Evolutionary conservation across 768 basidiomycete genomes (phyloP).

Genomic region (Tricholoma hemisulphureum): DNA sequence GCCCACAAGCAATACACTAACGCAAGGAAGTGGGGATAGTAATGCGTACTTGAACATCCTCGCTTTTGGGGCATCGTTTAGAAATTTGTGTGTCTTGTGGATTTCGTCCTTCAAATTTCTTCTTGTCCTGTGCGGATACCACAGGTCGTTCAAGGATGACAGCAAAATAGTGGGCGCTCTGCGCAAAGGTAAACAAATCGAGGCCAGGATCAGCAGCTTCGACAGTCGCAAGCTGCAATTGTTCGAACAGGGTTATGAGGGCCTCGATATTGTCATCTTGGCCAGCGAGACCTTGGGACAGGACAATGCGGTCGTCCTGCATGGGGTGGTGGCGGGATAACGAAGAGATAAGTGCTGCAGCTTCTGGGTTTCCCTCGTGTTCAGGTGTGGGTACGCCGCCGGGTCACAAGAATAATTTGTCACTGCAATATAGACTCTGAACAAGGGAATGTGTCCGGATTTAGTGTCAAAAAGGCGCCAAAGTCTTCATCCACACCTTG

Average conservation of each 20-base stretch:
- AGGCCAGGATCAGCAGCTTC: slow-evolving; percentile 37
- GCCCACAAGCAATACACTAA: not conserved
- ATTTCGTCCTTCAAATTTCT: too few species aligned
- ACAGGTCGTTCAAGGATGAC: slow-evolving; percentile 28
- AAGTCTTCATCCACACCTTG: too few species aligned
- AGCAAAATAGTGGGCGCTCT: slow-evolving; percentile 38
- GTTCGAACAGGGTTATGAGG: slow-evolving; percentile 34
- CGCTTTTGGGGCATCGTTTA: not conserved
- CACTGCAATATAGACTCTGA: too few species aligned
- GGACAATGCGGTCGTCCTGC: too few species aligned
- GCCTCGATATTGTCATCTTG: slow-evolving; percentile 40
- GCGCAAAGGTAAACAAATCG: slow-evolving; percentile 43
- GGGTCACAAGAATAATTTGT: too few species aligned
- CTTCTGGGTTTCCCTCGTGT: too few species aligned
- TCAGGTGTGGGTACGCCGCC: not conserved
- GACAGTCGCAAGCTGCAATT: slow-evolving; percentile 41
- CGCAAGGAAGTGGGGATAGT: not conserved
- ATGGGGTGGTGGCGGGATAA: too few species aligned
- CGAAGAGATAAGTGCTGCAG: too few species aligned
- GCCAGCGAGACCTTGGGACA: slow-evolving; percentile 33
- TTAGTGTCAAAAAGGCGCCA: too few species aligned
- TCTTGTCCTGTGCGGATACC: not conserved
- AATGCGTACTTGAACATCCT: not conserved
- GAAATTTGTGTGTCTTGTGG: too few species aligned
- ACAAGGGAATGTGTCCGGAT: too few species aligned